Evolutionary conservation across 176 grass and related monocot species (phyloP).

Genomic region (Elaeis guineensis): DNA sequence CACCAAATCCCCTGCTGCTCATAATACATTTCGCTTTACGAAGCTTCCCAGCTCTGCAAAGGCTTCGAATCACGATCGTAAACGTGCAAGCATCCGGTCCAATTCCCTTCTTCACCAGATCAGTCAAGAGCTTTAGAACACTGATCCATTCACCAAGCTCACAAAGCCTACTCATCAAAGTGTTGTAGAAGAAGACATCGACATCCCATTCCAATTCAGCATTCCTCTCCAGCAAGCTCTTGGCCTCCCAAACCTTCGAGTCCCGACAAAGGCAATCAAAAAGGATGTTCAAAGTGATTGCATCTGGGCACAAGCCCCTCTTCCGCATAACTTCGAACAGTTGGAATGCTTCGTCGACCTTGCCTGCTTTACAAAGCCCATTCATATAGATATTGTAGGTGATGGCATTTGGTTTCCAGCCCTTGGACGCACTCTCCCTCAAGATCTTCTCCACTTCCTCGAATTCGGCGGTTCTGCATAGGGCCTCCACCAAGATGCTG

Average conservation of each 20-base stretch:
- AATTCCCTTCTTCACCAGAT: slow-evolving; percentile 66
- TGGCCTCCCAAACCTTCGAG: slow-evolving; percentile 41
- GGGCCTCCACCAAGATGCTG: slow-evolving; percentile 51
- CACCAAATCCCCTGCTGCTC: slow-evolving; percentile 20
- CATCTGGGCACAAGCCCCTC: slow-evolving; percentile 31
- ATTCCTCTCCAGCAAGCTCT: slow-evolving; percentile 44
- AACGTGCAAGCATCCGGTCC: slow-evolving; percentile 63
- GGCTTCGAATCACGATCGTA: slow-evolving; percentile 53
- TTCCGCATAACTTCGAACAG: slow-evolving; percentile 34
- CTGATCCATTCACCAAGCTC: slow-evolving; percentile 33
- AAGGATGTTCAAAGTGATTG: slow-evolving; percentile 42
- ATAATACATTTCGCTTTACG: slow-evolving; percentile 37
- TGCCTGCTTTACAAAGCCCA: slow-evolving; percentile 44
- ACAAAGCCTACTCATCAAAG: slow-evolving; percentile 59
- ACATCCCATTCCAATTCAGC: slow-evolving; percentile 39
- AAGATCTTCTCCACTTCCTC: slow-evolving; percentile 41
- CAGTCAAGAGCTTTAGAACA: slow-evolving; percentile 51
- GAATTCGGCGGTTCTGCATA: slow-evolving; percentile 39
- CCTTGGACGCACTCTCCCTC: slow-evolving; percentile 31
- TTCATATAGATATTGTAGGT: slow-evolving; percentile 76
- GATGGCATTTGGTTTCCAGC: slow-evolving; percentile 57
- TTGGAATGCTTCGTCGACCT: slow-evolving; percentile 40
- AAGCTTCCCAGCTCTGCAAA: slow-evolving; percentile 57
- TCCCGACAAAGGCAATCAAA: slow-evolving; percentile 59
- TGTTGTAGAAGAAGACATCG: slow-evolving; percentile 62